Evolutionary conservation across 768 basidiomycete species (phyloP), one percentile per base, ranked within the genome.

Genomic region (Mycena latifolia): DNA sequence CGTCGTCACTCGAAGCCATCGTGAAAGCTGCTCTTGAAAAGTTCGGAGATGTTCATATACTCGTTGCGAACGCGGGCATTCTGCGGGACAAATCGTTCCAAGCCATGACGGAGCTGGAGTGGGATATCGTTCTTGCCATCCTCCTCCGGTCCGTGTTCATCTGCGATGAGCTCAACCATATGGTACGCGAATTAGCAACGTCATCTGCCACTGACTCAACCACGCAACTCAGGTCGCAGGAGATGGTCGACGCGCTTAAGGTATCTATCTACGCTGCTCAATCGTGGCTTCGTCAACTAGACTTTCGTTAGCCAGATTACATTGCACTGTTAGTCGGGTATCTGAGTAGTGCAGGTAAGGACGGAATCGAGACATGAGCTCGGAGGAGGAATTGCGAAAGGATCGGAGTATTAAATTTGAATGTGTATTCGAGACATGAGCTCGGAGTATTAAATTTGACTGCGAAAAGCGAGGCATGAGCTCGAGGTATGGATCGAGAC

Each of bases 241-340:
- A 93, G 72, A 90, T 92, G 90, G 89, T 96, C 14, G 91, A 96
- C 61, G 92, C 92, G 25, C 92, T 95, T 84, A 96, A 95, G 84
- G 92, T 90, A 60, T 29, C 2, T 25, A 39, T 2, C n/a, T n/a
- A n/a, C 1, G 12, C 45, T 41, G 24, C 71, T 67, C 12, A 31
- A 1, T 12, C 54, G 53, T 39, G 22, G 5, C n/a, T 35, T 1
- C 2, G 12, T n/a, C 35, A 43, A 24, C 31, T 57, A 24, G 51
- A 25, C 33, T 37, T 57, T 28, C 39, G 27, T 43, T 25, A 61
- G 89, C 95, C 97, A 46, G 95, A 98, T 72, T 97, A 84, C 73
- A 88, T 99, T 56, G 95, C 97, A 4, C 97, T 97, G 12, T 75
- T 99, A 48, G 95, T 98, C 29, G 96, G 95, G 8, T 99, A 92